Evolutionary conservation across 345 rosid species (phyloP).

Genomic region (Excoecaria cochinchinensis): DNA sequence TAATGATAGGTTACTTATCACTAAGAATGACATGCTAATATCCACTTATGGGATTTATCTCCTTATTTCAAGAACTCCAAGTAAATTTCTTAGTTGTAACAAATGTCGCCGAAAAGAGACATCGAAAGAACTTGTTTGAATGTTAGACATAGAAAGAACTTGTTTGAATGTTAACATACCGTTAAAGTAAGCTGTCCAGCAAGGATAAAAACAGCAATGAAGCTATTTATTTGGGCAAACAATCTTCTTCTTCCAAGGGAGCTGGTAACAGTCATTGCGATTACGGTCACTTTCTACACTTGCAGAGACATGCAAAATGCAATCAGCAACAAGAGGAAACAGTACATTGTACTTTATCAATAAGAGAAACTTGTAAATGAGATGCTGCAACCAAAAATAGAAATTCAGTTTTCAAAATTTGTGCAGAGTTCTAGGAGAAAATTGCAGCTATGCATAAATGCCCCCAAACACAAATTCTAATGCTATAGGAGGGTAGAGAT

Average conservation of each 20-base stretch:
- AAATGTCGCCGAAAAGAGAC: neutral
- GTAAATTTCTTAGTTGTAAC: neutral
- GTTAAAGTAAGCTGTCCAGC: constrained; percentile 88
- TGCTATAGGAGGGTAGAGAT: neutral
- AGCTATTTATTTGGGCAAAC: constrained; percentile 93
- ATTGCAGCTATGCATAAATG: neutral
- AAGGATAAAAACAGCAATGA: constrained; percentile 86
- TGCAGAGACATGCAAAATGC: constrained; percentile 1
- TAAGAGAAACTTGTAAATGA: neutral
- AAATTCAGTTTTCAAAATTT: neutral
- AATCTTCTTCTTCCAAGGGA: constrained; percentile 77
- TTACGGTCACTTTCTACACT: constrained; percentile 84
- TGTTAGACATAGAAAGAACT: constrained; percentile 1
- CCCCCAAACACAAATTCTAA: neutral
- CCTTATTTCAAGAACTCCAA: neutral
- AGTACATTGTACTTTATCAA: neutral
- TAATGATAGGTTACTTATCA: neutral
- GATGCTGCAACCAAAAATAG: constrained; percentile 2
- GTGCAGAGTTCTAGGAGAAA: neutral
- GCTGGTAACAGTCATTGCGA: constrained; percentile 71
- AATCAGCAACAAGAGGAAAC: constrained; percentile 2
- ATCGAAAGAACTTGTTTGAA: constrained; percentile 2
- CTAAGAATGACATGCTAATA: neutral
- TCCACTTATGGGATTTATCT: neutral
- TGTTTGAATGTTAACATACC: constrained; percentile 35